These are phyloP conservation scores for Tetrapisispora nanseiensis DNA, from an alignment of 805 yeast genomes.

Conservation along the genomic window DNA sequence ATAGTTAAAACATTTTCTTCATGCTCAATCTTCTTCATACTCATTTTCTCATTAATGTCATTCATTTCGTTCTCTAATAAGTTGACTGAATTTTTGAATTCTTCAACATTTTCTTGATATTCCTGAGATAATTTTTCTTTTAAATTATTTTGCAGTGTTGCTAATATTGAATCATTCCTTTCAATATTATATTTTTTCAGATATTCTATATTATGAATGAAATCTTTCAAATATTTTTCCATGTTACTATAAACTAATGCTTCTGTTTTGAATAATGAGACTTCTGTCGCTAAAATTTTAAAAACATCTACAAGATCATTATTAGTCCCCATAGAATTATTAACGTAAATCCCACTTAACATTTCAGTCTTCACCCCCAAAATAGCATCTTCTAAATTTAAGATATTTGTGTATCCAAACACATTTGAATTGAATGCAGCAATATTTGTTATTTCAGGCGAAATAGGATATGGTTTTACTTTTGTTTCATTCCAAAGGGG, in stretches of 20 bases:
- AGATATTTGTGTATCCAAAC: slow-evolving; percentile 47
- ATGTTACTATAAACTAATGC: slow-evolving; percentile 45
- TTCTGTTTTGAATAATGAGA: slow-evolving; percentile 51
- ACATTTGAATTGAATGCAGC: slow-evolving; percentile 47
- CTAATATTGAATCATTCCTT: slow-evolving; percentile 23
- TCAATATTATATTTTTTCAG: slow-evolving; percentile 26
- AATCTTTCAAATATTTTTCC: slow-evolving; percentile 44
- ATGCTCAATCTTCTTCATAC: slow-evolving; percentile 8
- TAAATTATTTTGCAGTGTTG: slow-evolving; percentile 22
- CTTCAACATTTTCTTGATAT: slow-evolving; percentile 14
- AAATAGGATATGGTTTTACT: not conserved
- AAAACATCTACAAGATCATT: slow-evolving; percentile 47
- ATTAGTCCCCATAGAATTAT: slow-evolving; percentile 50
- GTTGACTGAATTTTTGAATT: slow-evolving; percentile 10
- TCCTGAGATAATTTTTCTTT: slow-evolving; percentile 21
- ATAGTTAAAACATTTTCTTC: slow-evolving; percentile 14
- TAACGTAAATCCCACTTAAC: slow-evolving; percentile 47
- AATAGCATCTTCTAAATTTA: slow-evolving; percentile 41
- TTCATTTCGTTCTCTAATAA: slow-evolving; percentile 10
- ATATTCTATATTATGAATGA: slow-evolving; percentile 29
- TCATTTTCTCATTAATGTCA: slow-evolving; percentile 8
- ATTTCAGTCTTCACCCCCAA: slow-evolving; percentile 39
- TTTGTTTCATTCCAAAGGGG: not conserved
- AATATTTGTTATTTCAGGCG: slow-evolving; percentile 9
- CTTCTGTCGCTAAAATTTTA: slow-evolving; percentile 42